Base-by-base conservation (phyloP, 2,329 filamentous ascomycete genomes). In the Fusarium sp. region DNA sequence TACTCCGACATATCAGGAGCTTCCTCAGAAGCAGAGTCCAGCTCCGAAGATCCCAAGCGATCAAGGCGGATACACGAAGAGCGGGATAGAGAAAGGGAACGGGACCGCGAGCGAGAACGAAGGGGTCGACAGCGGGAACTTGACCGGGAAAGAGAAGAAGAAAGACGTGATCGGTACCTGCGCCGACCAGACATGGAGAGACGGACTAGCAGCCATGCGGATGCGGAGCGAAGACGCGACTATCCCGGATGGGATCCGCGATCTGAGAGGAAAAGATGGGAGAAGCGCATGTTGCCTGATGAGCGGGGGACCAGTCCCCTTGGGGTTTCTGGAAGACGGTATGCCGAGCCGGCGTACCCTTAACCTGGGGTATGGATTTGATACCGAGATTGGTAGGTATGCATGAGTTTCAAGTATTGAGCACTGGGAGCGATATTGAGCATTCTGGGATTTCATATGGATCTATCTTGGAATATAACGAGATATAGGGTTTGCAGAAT, bases 161-260 rank as follows among this genome's bases (percentile, higher is more conserved):
- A 81, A 19, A 74, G 79, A 56, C 79, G 81, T 48, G 80, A 81
- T 12, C 78, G 78, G 31, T 82, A 84, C 69, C 74, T 82, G 18
- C 77, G 81, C 35, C 80, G 84, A n/a, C 81, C 84, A 4, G 84
- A 84, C 4, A 74, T 79, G 19, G 78, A 83, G 33, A 80, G 84
- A 51, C 79, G 86, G 48, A 84, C 86, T 7, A 86, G 85, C 77
- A 87, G 85, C 72, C 85, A 87, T 66, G 84, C 84, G 29, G 86
- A 87, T 66, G 79, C 83, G 38, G 85, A 86, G 66, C 80, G 85
- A 27, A 78, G 82, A 48, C 79, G 82, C 16, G 81, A 82, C 23
- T 75, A 79, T 59, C 74, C 75, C 11, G 74, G 78, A 11, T 80
- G 80, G 73, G 82, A 84, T 39, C 54, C 74, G 21, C 78, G 80